Percentiles rank a stretch among this genome's conserved stretches.
Conservation (phyloP, 2,329 filamentous ascomycete genomes). For the Penicillium sp. region DNA sequence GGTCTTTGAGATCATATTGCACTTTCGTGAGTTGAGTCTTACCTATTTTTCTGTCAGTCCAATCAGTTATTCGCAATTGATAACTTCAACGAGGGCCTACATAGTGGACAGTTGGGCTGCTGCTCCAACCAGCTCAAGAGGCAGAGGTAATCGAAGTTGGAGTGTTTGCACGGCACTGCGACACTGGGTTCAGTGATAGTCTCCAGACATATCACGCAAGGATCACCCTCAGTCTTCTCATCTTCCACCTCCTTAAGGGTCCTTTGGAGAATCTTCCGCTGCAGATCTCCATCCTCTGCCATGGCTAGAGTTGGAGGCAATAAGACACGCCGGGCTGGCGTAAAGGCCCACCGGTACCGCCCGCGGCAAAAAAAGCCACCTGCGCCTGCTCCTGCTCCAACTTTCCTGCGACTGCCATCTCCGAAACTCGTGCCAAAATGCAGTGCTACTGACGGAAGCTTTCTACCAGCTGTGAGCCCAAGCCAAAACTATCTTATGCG, state of each 20-base stretch:
- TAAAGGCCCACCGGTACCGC: conserved; percentile 3
- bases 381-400: not conserved
- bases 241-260: conserved; percentile 46
- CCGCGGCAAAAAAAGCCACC: conserved; percentile 16
- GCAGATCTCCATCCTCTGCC: conserved; percentile 40
- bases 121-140: conserved; percentile 77
- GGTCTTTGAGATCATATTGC: conserved; percentile 61
- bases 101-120: conserved; percentile 73
- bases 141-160: conserved; percentile 81
- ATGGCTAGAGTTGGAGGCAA: conserved; percentile 20
- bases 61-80: not conserved
- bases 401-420: not conserved
- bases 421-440: not conserved
- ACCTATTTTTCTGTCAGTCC: conserved; percentile 35
- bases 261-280: conserved; percentile 44
- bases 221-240: conserved; percentile 41
- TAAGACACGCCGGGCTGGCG: not conserved
- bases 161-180: conserved; percentile 74
- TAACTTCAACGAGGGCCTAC: conserved; percentile 46
- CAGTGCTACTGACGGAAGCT: not conserved
- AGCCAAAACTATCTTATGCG: conserved; percentile 20
- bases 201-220: conserved; percentile 87
- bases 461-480: not conserved
- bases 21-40: conserved; percentile 58
- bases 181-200: conserved; percentile 68